Evolutionary conservation across 2,329 filamentous ascomycete genomes (phyloP), one percentile per base, ranked within the genome.

Genomic region (Xylaria sp.): DNA sequence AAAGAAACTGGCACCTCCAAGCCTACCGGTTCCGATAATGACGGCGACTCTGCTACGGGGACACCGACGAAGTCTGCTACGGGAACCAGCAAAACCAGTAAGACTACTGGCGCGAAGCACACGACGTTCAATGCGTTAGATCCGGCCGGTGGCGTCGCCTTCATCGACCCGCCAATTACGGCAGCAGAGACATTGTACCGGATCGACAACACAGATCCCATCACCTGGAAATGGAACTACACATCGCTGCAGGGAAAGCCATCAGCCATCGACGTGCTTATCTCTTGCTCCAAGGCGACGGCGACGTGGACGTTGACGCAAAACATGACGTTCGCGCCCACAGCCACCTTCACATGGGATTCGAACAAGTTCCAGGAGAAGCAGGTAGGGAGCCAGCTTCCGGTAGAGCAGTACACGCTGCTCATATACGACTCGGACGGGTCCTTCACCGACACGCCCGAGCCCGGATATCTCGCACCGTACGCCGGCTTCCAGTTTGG

Each of bases 191-290:
- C 85, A 68, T 82, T 89, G 50, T 90, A 87, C 83, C 88, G 88
- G 76, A 88, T 91, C 70, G 86, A 87, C 70, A 85, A 90, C 67
- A 70, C 72, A 12, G 75, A 75, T 75, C 82, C 82, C 54, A 81
- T 90, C 52, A 90, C 88, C 15, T 89, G 87, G 79, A 84, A 80
- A 56, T 91, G 89, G 88, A 91, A 91, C 80, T 91, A 90, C 81
- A 91, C 89, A 3, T 85, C 85, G 54, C 78, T 91, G 37, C 82
- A 84, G 65, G 87, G 81, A 32, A 86, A 83, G 1, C 89, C 89
- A 1, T 88, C 86, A 2, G 89, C 88, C 50, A 76, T 91, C 66
- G 88, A 91, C 72, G 82, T 91, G 15, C 78, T 90, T 66, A 82
- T 88, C 41, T 87, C 86, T 72, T 89, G 87, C 81, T 85, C 85